phyloP scores from a whole-genome alignment of 192 early-diverging fungal species.

The Kickxella alabastrina region DNA sequence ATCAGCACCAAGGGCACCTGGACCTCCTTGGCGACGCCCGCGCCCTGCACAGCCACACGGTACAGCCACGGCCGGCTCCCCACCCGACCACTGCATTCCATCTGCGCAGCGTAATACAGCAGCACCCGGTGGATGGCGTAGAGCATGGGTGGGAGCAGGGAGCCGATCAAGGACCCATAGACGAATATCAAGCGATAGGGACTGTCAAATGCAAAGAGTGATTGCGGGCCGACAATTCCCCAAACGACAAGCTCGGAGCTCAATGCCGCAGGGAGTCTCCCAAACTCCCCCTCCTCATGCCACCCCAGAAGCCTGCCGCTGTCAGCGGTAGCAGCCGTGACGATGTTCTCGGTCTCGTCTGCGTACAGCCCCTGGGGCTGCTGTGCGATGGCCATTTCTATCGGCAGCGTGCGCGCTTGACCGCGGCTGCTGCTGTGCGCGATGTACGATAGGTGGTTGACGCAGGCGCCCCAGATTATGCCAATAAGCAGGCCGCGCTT shows the following conservation, averaged over 20 bases:
- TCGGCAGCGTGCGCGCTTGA: constrained; percentile 1
- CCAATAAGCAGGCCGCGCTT: constrained; percentile 34
- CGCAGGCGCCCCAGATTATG: constrained; percentile 41
- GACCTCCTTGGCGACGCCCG: constrained; percentile 5
- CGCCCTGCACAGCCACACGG: background rate
- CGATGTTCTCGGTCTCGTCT: constrained; percentile 7
- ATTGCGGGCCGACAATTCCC: constrained; percentile 45
- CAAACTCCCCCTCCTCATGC: constrained; percentile 47
- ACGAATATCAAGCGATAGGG: constrained; percentile 42
- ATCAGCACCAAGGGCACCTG: constrained; percentile 42
- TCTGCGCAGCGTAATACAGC: background rate
- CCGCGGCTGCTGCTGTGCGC: constrained; percentile 15
- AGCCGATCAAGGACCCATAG: constrained; percentile 30
- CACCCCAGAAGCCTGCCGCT: constrained; percentile 21
- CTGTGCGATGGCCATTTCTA: background rate
- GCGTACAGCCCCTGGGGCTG: background rate
- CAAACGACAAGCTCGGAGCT: constrained; percentile 49
- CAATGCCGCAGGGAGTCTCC: constrained; percentile 36
- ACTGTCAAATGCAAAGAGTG: constrained; percentile 27
- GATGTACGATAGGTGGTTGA: constrained; percentile 38
- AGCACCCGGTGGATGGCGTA: constrained; percentile 2
- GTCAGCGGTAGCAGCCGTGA: background rate
- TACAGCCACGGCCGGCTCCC: background rate
- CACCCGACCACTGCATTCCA: no score
- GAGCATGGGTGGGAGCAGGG: constrained; percentile 18